These are phyloP conservation scores for Hyparrhenia diplandra DNA, from an alignment of 176 grass and related monocot genomes.

Conservation along the genomic window DNA sequence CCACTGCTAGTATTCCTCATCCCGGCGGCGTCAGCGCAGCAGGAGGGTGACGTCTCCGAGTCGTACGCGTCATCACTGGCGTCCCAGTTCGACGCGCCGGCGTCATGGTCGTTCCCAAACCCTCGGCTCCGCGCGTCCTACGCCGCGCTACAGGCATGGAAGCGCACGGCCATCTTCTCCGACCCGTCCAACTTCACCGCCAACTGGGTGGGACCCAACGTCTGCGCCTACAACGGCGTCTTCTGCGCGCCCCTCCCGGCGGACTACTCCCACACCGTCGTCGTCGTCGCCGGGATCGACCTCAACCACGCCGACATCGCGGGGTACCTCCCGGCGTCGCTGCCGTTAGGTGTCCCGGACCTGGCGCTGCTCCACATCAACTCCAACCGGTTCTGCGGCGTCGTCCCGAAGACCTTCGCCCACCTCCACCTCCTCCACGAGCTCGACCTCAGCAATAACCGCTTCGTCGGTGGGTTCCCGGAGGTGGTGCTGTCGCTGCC, in stretches of 20 bases:
- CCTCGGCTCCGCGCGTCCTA: conserved; percentile 56
- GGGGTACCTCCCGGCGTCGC: conserved; percentile 44
- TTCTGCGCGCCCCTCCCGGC: conserved; percentile 40
- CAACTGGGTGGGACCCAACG: conserved; percentile 67
- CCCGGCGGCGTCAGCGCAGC: neutral
- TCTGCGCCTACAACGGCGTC: conserved; percentile 77
- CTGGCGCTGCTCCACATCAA: conserved; percentile 84
- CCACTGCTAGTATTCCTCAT: too few relatives aligned
- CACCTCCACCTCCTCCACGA: conserved; percentile 55
- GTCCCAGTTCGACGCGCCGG: conserved; percentile 39
- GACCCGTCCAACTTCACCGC: conserved; percentile 61
- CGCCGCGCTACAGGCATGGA: conserved; percentile 82
- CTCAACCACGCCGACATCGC: conserved; percentile 92
- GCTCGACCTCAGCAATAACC: conserved; percentile 97
- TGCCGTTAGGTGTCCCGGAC: conserved; percentile 60
- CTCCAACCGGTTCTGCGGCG: conserved; percentile 96
- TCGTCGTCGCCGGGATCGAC: conserved; percentile 67
- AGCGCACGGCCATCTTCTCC: conserved; percentile 92
- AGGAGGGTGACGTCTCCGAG: conserved; percentile 26
- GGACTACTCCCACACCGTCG: neutral
- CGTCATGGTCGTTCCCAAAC: conserved; percentile 59
- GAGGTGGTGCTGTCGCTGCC: conserved; percentile 42
- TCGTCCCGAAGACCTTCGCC: conserved; percentile 46
- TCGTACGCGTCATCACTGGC: conserved; percentile 13
- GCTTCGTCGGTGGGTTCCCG: conserved; percentile 73